These are phyloP conservation scores for Fusarium sublunatum DNA, from an alignment of 2,329 filamentous ascomycete genomes.

Conservation along the genomic window DNA sequence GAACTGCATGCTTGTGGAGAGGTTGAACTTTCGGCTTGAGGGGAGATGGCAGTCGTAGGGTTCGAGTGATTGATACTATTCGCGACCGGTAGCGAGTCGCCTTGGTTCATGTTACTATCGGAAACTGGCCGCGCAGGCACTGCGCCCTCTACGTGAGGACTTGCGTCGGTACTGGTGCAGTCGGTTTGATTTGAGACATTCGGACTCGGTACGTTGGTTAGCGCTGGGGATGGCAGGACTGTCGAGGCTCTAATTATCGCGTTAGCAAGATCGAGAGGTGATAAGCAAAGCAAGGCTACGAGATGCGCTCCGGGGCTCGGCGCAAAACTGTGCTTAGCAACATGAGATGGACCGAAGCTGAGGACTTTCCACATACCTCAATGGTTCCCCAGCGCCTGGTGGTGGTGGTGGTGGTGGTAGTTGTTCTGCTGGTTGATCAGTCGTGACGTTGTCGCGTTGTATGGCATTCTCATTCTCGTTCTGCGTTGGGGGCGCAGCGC, in stretches of 20 bases:
- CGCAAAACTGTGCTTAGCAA: background rate
- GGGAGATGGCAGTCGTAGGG: constrained; percentile 1
- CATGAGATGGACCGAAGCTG: background rate
- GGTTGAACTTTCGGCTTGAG: constrained; percentile 4
- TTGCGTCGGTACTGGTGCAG: constrained; percentile 47
- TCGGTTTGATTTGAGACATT: constrained; percentile 50
- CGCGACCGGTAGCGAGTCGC: constrained; percentile 13
- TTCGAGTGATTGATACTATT: constrained; percentile 13
- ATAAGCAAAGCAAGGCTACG: constrained; percentile 13
- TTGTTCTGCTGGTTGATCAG: constrained; percentile 23
- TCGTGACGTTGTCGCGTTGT: constrained; percentile 16
- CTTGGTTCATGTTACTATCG: constrained; percentile 21
- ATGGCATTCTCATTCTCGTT: constrained; percentile 32
- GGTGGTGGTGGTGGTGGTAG: constrained; percentile 19
- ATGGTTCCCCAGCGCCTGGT: constrained; percentile 17
- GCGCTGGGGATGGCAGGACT: constrained; percentile 70
- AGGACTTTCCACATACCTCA: constrained; percentile 21
- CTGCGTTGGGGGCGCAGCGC: constrained; percentile 13
- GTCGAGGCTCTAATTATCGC: constrained; percentile 40
- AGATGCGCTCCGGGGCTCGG: background rate
- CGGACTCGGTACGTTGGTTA: constrained; percentile 70
- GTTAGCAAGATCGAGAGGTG: constrained; percentile 28
- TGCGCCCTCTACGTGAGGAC: constrained; percentile 20
- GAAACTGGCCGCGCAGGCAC: constrained; percentile 14
- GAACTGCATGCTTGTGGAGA: constrained; percentile 3